Evolutionary conservation across 2,329 filamentous ascomycete genomes (phyloP), one percentile per base, ranked within the genome.

Genomic region (Scedosporium dehoogii): DNA sequence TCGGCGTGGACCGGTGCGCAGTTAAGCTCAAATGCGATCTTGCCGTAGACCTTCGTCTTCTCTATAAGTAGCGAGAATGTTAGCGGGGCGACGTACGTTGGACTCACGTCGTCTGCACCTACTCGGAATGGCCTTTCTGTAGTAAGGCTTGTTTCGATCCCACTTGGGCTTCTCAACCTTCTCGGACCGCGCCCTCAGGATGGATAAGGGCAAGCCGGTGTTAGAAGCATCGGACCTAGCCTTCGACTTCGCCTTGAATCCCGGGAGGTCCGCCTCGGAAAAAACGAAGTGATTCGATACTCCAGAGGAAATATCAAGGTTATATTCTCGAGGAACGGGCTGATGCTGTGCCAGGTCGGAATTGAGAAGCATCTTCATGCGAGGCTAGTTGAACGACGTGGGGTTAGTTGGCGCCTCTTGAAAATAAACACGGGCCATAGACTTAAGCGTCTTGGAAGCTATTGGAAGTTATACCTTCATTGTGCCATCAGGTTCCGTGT

Each of bases 251-350:
- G 78, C 78, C 68, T 83, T 83, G 75, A 86, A 92, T 44, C 90
- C 90, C 18, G 68, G 67, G 7, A 69, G 63, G 29, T 66, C 59
- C 51, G 64, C 92, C 75, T 99, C 94, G 48, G 89, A 92, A 71
- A 99, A 99, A 63, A 97, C 80, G 72, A 89, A 96, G 21, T 92
- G 94, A 74, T 96, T 97, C 69, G 85, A 85, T 41, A 93, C 85
- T n/a, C 83, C 73, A 62, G 73, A 70, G 59, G 81, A 79, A 57
- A 91, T 81, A 57, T 91, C 86, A 63, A 97, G 78, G 67, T 91
- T 84, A 75, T 97, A 99, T 70, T 96, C 91, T 70, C 91, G 91
- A 10, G 92, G 92, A n/a, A 97, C 80, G 4, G 81, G 77, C 67
- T 88, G 82, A 71, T 96, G 91, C 65, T 85, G 81, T 6, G 83